Conservation (phyloP, 2,329 filamentous ascomycete genomes). For the Colletotrichum agaves region DNA sequence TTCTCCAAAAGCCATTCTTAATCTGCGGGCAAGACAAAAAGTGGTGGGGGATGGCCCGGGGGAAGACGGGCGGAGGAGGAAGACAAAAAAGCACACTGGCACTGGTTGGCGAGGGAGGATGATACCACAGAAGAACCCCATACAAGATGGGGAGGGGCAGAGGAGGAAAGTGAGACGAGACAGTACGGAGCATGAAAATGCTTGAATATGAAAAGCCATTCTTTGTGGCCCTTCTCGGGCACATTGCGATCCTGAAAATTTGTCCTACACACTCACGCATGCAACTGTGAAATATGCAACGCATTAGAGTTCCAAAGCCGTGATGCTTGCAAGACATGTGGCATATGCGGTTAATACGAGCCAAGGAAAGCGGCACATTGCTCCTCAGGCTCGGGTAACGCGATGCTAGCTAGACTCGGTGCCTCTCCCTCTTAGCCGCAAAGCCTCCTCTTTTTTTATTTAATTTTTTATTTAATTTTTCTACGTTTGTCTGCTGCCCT, state of each 20-base stretch:
- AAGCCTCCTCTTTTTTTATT: no score
- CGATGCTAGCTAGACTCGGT: not conserved
- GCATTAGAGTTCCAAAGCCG: no score
- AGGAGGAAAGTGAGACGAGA: slow-evolving; percentile 4
- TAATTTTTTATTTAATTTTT: no score
- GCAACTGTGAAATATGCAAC: not conserved
- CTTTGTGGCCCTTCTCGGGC: slow-evolving; percentile 35
- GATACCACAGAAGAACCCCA: slow-evolving; percentile 31
- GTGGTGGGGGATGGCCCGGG: not conserved
- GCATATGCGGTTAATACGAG: no score
- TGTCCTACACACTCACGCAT: not conserved
- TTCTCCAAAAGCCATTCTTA: slow-evolving; percentile 3
- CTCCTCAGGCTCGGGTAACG: not conserved
- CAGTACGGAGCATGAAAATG: slow-evolving; percentile 25
- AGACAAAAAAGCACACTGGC: slow-evolving; percentile 8
- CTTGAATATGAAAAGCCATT: slow-evolving; percentile 37
- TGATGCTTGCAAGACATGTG: no score
- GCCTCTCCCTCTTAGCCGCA: not conserved
- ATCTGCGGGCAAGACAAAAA: slow-evolving; percentile 24
- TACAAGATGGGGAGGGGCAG: not conserved
- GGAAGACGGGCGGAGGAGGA: not conserved
- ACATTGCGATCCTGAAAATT: not conserved
- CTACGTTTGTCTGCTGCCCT: not conserved
- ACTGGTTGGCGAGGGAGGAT: slow-evolving; percentile 26
- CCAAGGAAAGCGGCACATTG: no score